Conservation (phyloP, 1,284 basidiomycete genomes). For the Ganoderma lingzhi region DNA sequence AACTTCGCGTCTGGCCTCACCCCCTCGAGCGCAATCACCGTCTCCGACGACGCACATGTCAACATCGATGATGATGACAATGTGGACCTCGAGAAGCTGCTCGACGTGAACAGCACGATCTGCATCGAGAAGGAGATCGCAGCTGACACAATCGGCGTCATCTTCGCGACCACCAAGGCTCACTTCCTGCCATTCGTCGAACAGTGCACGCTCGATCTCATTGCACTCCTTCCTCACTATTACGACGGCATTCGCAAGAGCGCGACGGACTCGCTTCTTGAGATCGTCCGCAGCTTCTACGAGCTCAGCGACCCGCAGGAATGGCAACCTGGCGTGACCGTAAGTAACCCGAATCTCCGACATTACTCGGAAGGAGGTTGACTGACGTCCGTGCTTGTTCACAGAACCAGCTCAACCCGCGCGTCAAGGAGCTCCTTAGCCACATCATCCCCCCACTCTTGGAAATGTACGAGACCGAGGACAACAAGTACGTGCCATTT, state of each 20-base stretch:
- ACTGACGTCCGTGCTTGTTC: background rate
- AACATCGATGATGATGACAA: slow-evolving; percentile 83
- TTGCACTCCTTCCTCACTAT: slow-evolving; percentile 89
- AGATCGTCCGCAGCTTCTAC: slow-evolving; percentile 93
- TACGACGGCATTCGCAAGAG: slow-evolving; percentile 99
- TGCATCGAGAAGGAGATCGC: slow-evolving; percentile 99
- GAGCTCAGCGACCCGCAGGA: slow-evolving; percentile 85
- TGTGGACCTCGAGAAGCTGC: slow-evolving; percentile 82
- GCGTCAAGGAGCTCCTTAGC: slow-evolving; percentile 85
- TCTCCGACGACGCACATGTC: slow-evolving; percentile 60
- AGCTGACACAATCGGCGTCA: slow-evolving; percentile 93
- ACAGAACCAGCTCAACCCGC: slow-evolving; percentile 67
- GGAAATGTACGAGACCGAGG: slow-evolving; percentile 94
- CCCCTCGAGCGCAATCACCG: slow-evolving; percentile 70
- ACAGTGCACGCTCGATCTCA: slow-evolving; percentile 81
- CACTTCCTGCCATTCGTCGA: slow-evolving; percentile 94
- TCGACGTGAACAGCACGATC: slow-evolving; percentile 95
- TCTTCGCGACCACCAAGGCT: slow-evolving; percentile 85
- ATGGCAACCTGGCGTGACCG: slow-evolving; percentile 81
- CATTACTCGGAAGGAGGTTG: background rate
- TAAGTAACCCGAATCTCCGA: slow-evolving; percentile 30
- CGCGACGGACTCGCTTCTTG: slow-evolving; percentile 88
- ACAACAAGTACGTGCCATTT: slow-evolving; percentile 88
- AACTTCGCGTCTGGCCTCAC: slow-evolving; percentile 79
- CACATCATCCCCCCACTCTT: slow-evolving; percentile 82